Evolutionary conservation across 148 eudicot genomes (phyloP).

Genomic region (Silene latifolia): DNA sequence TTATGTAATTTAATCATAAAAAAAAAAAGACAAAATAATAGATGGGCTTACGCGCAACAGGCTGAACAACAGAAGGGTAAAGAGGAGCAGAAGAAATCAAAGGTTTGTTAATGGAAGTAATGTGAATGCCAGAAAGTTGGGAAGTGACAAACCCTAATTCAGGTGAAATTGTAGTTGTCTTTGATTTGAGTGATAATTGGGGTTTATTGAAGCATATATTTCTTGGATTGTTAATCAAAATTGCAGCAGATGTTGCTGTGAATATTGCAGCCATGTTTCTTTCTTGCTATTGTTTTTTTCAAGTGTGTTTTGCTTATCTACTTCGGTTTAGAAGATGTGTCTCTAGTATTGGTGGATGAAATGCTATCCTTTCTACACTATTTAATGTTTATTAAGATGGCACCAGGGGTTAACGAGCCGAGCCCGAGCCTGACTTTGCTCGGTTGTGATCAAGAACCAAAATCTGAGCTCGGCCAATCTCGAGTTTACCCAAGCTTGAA

Average conservation of each 20-base stretch:
- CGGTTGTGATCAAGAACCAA: too few relatives aligned
- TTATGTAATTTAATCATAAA: not conserved
- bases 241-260: slow-evolving; percentile 9
- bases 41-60: slow-evolving; percentile 46
- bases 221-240: slow-evolving; percentile 26
- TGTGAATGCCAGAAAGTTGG: slow-evolving; percentile 44
- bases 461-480: too few relatives aligned
- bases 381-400: too few relatives aligned
- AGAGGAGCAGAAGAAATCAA: slow-evolving; percentile 26
- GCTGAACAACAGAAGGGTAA: slow-evolving; percentile 33
- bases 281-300: slow-evolving; percentile 14
- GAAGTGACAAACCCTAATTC: slow-evolving; percentile 53
- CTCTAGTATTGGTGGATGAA: slow-evolving; percentile 5
- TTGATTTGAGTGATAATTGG: slow-evolving; percentile 25
- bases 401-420: too few relatives aligned
- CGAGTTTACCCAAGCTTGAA: too few relatives aligned
- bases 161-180: slow-evolving; percentile 14
- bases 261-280: slow-evolving; percentile 29
- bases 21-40: too few relatives aligned
- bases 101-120: slow-evolving; percentile 33
- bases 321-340: not conserved
- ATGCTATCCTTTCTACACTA: slow-evolving; percentile 9
- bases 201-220: slow-evolving; percentile 22
- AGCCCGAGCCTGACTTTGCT: too few relatives aligned
- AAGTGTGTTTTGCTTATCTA: not conserved